phyloP scores from a whole-genome alignment of 805 yeast species.

The Metschnikowia colocasiae region DNA sequence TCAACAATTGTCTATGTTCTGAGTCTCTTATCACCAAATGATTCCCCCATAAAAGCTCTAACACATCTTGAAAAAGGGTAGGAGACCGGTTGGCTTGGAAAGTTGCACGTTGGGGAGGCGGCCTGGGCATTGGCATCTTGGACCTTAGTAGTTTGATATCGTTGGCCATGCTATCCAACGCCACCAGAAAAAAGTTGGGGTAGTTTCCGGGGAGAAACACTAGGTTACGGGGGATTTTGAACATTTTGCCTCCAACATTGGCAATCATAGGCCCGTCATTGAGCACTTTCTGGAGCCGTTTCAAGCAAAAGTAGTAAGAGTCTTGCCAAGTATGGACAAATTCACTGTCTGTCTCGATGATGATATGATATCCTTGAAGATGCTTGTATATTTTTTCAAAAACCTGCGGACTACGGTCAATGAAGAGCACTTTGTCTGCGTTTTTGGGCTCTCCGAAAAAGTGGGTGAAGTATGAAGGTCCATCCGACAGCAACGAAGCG shows the following conservation, averaged over 20 bases:
- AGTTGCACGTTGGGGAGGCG: slow-evolving; percentile 71
- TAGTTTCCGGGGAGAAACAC: slow-evolving; percentile 60
- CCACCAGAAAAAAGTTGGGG: slow-evolving; percentile 73
- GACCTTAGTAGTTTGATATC: slow-evolving; percentile 42
- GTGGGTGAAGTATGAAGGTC: slow-evolving; percentile 82
- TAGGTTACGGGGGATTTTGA: slow-evolving; percentile 56
- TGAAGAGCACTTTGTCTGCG: slow-evolving; percentile 45
- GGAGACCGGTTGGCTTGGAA: slow-evolving; percentile 51
- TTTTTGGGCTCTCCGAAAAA: slow-evolving; percentile 49
- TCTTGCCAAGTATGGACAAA: slow-evolving; percentile 64
- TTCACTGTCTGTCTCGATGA: slow-evolving; percentile 56
- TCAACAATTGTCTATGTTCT: slow-evolving; percentile 51
- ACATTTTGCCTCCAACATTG: slow-evolving; percentile 55
- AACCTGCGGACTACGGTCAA: slow-evolving; percentile 71
- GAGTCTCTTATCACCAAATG: slow-evolving; percentile 46
- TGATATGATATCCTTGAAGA: slow-evolving; percentile 74
- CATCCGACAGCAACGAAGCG: slow-evolving; percentile 79
- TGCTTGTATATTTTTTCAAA: slow-evolving; percentile 67
- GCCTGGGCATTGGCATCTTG: slow-evolving; percentile 53
- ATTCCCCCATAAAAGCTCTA: slow-evolving; percentile 56
- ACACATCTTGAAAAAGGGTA: slow-evolving; percentile 49
- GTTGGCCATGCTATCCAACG: slow-evolving; percentile 48
- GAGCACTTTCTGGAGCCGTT: slow-evolving; percentile 48
- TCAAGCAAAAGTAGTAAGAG: slow-evolving; percentile 66
- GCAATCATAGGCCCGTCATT: slow-evolving; percentile 54